These are phyloP conservation scores for Verbena officinalis DNA, from an alignment of 257 asterid genomes.

Conservation along the genomic window DNA sequence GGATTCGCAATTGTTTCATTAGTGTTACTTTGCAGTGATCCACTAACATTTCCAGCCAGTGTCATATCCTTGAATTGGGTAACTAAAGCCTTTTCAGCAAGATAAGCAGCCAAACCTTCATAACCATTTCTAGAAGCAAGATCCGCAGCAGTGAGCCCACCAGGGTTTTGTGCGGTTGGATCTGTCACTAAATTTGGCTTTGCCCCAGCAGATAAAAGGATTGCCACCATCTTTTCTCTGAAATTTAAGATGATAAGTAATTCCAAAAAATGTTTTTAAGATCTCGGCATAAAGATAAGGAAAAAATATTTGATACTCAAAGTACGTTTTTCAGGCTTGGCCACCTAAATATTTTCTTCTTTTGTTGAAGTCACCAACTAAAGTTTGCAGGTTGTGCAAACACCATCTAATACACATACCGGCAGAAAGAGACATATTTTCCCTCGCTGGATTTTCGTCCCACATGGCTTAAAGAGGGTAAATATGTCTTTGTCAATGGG, in stretches of 20 bases:
- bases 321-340: too few relatives aligned
- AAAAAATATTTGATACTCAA: slow-evolving; percentile 10
- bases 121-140: slow-evolving; percentile 80
- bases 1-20: slow-evolving; percentile 40
- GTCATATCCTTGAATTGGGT: slow-evolving; percentile 89
- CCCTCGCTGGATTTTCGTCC: too few relatives aligned
- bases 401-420: too few relatives aligned
- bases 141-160: slow-evolving; percentile 87
- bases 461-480: too few relatives aligned
- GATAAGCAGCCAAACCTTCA: slow-evolving; percentile 96
- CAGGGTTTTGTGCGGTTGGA: slow-evolving; percentile 76
- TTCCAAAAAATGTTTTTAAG: background rate
- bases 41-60: slow-evolving; percentile 93
- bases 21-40: slow-evolving; percentile 60
- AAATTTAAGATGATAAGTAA: slow-evolving; percentile 26
- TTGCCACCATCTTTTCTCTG: slow-evolving; percentile 95
- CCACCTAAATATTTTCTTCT: too few relatives aligned
- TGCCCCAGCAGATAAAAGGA: slow-evolving; percentile 91
- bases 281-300: background rate
- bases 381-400: too few relatives aligned
- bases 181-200: slow-evolving; percentile 91
- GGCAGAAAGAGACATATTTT: too few relatives aligned
- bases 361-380: too few relatives aligned
- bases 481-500: too few relatives aligned
- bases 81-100: slow-evolving; percentile 91